Evolutionary conservation across 768 basidiomycete genomes (phyloP).

Genomic region (Rhizopogon sp.): DNA sequence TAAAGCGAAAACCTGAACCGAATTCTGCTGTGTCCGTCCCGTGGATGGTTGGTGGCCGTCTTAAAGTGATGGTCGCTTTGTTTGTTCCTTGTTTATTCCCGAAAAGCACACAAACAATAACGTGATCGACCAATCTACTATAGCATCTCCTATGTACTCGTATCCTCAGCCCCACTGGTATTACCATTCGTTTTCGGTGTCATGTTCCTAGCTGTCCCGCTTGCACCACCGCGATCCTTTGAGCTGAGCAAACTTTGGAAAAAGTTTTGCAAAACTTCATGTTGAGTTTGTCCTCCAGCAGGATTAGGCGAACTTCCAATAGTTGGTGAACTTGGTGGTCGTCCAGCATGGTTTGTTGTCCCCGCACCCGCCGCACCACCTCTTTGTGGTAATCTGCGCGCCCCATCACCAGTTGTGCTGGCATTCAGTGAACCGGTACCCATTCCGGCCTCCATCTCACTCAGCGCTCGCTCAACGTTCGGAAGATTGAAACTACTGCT

Average conservation of each 20-base stretch:
- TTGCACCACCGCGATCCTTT: slow-evolving; percentile 48
- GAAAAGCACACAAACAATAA: slow-evolving; percentile 6
- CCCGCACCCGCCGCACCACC: slow-evolving; percentile 31
- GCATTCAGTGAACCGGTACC: slow-evolving; percentile 28
- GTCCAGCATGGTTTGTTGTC: slow-evolving; percentile 23
- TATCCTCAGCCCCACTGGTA: slow-evolving; percentile 33
- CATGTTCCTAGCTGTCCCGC: slow-evolving; percentile 23
- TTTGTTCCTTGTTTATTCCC: slow-evolving; percentile 12
- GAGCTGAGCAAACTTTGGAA: slow-evolving; percentile 77
- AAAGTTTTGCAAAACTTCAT: slow-evolving; percentile 83
- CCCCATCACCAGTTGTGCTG: slow-evolving; percentile 30
- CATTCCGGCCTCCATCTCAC: slow-evolving; percentile 76
- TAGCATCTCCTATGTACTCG: slow-evolving; percentile 16
- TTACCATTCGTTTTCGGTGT: slow-evolving; percentile 30
- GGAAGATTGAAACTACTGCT: slow-evolving; percentile 83
- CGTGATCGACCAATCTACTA: too few relatives aligned
- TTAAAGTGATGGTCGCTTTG: slow-evolving; percentile 6
- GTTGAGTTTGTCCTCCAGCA: slow-evolving; percentile 59
- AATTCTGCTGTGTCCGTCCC: not conserved
- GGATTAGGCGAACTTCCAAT: slow-evolving; percentile 35
- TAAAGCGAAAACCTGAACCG: slow-evolving; percentile 3
- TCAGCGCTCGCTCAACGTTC: slow-evolving; percentile 80
- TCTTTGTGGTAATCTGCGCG: slow-evolving; percentile 26
- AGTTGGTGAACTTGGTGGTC: slow-evolving; percentile 37
- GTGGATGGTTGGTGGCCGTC: slow-evolving; percentile 5